A percentile compares a stretch with the other conserved stretches of the same genome.
Evolutionary conservation across 1,284 basidiomycete species (phyloP).

Genomic region (Apiotrichum sp.): DNA sequence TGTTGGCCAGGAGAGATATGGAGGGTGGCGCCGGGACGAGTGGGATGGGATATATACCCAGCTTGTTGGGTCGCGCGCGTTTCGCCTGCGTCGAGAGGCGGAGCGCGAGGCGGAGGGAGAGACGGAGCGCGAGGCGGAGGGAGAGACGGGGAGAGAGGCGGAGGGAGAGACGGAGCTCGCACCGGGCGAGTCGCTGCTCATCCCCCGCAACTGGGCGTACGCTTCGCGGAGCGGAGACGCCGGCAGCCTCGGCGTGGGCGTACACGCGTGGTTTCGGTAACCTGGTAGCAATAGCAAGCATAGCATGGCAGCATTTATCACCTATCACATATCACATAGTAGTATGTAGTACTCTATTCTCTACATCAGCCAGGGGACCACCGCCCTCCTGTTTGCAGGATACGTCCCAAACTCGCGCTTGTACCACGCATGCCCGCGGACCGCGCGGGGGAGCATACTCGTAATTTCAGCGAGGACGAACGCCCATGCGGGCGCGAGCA

Average conservation of each 20-base stretch:
- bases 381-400: conserved; percentile 58
- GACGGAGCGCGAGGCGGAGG: conserved; percentile 15
- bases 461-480: conserved; percentile 67
- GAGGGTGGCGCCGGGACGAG: too few relatives aligned
- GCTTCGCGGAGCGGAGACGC: conserved; percentile 24
- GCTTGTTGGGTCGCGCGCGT: conserved; percentile 33
- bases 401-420: conserved; percentile 61
- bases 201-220: conserved; percentile 45
- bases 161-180: conserved; percentile 16
- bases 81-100: conserved; percentile 19
- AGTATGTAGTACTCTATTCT: background rate
- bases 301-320: background rate
- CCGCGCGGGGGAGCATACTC: conserved; percentile 71
- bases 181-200: conserved; percentile 34
- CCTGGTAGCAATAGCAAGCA: background rate
- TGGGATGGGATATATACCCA: conserved; percentile 35
- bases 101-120: conserved; percentile 26
- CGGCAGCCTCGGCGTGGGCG: conserved; percentile 26
- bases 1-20: conserved; percentile 33
- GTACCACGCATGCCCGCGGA: conserved; percentile 77
- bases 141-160: too few relatives aligned
- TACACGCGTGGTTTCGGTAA: conserved; percentile 43
- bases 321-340: background rate
- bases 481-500: conserved; percentile 62
- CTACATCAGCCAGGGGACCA: conserved; percentile 62